These are phyloP conservation scores for Stentor roeselii DNA, from an alignment of 73 alveolate species.

Conservation along the genomic window DNA sequence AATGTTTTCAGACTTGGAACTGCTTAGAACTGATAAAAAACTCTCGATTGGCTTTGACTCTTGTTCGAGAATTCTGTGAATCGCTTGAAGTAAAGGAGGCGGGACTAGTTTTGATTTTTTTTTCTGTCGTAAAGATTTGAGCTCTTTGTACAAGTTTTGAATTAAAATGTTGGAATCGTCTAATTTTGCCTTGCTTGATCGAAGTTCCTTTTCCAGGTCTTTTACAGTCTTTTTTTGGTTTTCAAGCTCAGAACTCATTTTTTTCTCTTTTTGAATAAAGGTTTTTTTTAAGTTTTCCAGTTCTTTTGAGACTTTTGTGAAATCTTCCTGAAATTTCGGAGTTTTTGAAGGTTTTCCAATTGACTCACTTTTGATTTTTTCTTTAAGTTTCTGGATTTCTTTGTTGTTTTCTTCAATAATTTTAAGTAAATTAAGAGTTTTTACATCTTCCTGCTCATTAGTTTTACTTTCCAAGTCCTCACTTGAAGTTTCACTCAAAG, in stretches of 20 bases:
- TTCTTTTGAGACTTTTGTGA: background rate
- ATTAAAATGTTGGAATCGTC: background rate
- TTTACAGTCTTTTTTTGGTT: background rate
- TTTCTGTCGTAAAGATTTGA: too few relatives aligned
- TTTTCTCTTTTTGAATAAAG: background rate
- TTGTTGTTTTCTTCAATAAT: background rate
- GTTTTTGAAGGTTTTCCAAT: background rate
- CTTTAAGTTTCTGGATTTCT: constrained; percentile 10
- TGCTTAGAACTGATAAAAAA: too few relatives aligned
- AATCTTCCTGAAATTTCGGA: background rate
- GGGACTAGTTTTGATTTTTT: too few relatives aligned
- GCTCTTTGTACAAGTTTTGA: too few relatives aligned
- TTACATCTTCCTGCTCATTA: background rate
- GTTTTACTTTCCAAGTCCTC: background rate
- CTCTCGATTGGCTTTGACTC: too few relatives aligned
- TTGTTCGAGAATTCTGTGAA: too few relatives aligned
- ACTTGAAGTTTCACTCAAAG: background rate
- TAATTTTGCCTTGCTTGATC: background rate
- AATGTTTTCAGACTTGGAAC: too few relatives aligned
- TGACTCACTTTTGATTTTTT: background rate
- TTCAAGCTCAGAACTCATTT: background rate
- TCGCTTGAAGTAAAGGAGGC: too few relatives aligned
- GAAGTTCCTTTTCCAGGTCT: background rate
- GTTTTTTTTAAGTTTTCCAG: background rate
- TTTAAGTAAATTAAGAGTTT: background rate